These are phyloP conservation scores for Crithidia fasciculata DNA, from an alignment of 208 protist species.

Conservation along the genomic window DNA sequence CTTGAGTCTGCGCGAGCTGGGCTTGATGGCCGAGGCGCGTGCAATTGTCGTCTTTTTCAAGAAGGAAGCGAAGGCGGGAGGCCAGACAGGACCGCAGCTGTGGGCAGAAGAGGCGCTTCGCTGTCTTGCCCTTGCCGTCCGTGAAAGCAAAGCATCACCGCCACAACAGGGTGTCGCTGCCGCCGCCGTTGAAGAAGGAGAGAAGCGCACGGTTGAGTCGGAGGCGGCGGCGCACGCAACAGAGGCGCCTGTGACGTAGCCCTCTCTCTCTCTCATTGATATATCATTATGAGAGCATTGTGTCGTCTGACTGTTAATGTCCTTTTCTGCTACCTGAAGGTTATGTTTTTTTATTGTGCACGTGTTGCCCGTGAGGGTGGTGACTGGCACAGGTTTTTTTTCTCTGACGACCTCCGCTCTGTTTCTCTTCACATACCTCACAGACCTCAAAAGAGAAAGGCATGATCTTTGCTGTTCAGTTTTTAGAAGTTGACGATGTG, in stretches of 20 bases:
- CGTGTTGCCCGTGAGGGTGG: too few species aligned
- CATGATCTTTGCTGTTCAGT: too few species aligned
- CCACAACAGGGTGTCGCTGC: neutral
- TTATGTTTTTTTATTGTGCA: too few species aligned
- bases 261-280: neutral
- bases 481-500: too few species aligned
- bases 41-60: slow-evolving; percentile 55
- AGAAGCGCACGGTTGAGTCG: neutral
- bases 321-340: too few species aligned
- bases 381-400: too few species aligned
- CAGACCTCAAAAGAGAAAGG: too few species aligned
- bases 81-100: neutral
- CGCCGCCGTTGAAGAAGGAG: neutral
- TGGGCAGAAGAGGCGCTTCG: slow-evolving; percentile 30
- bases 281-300: too few species aligned
- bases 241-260: neutral
- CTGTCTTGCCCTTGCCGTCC: slow-evolving; percentile 13
- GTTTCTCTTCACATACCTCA: too few species aligned
- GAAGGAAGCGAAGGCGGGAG: slow-evolving; percentile 29
- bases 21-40: slow-evolving; percentile 41
- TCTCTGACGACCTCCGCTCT: too few species aligned
- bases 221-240: too few species aligned
- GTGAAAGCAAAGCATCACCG: slow-evolving; percentile 1
- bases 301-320: too few species aligned
- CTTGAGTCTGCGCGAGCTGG: slow-evolving; percentile 50